Evolutionary conservation across 2,329 filamentous ascomycete genomes (phyloP).

Genomic region (Mollisia scopiformis): DNA sequence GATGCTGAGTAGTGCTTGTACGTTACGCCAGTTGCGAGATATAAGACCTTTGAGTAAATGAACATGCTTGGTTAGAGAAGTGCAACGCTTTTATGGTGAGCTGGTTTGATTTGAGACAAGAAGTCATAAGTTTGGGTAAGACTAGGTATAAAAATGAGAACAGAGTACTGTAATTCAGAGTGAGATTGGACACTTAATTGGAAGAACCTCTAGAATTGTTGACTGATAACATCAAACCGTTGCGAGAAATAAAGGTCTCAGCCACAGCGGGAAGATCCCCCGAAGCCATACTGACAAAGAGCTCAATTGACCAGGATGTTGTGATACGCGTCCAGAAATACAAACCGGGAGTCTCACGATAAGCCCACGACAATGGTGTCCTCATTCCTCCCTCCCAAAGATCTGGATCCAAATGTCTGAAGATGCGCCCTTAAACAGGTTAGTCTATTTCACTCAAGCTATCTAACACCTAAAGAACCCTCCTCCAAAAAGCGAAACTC

Average conservation of each 20-base stretch:
- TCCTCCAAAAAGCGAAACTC: background rate
- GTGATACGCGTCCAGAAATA: background rate
- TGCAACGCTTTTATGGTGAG: background rate
- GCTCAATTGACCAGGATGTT: background rate
- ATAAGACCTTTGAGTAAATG: background rate
- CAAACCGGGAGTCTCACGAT: background rate
- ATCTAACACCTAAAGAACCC: background rate
- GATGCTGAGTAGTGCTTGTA: constrained; percentile 34
- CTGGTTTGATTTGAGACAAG: background rate
- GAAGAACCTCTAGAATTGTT: too few species aligned
- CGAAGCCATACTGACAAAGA: background rate
- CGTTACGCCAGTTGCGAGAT: constrained; percentile 7
- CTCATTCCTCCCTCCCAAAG: background rate
- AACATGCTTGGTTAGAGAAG: too few species aligned
- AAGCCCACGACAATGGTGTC: background rate
- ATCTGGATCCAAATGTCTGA: background rate
- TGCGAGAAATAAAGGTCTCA: too few species aligned
- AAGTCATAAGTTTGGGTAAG: too few species aligned
- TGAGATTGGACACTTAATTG: too few species aligned
- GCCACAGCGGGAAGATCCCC: background rate
- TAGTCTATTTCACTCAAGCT: background rate
- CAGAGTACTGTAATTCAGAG: too few species aligned
- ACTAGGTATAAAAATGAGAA: background rate
- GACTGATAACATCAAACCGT: too few species aligned
- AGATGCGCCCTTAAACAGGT: background rate